Conservation (phyloP, 805 yeast species). For the Wickerhamomyces bisporus region DNA sequence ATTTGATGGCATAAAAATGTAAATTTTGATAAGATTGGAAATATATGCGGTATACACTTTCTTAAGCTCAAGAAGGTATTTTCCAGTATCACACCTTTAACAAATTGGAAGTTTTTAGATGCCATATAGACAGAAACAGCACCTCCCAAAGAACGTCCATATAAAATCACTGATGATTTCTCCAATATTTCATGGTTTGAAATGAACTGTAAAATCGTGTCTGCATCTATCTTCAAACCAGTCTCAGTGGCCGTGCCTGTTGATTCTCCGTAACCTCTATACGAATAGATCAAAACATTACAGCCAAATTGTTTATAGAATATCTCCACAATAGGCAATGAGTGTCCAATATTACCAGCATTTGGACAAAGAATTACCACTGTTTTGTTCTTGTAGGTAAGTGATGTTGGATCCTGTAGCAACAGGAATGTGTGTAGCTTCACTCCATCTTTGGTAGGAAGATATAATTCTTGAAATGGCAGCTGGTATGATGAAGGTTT, state of each 20-base stretch:
- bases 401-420: constrained; percentile 37
- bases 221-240: constrained; percentile 82
- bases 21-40: constrained; percentile 59
- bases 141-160: constrained; percentile 92
- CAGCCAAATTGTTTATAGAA: constrained; percentile 58
- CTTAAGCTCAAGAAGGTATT: constrained; percentile 79
- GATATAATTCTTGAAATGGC: constrained; percentile 53
- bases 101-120: constrained; percentile 41
- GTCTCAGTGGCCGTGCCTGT: constrained; percentile 70
- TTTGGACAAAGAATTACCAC: constrained; percentile 81
- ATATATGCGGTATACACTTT: constrained; percentile 65
- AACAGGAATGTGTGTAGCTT: constrained; percentile 60
- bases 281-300: constrained; percentile 81
- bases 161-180: constrained; percentile 53
- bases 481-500: constrained; percentile 70
- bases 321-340: constrained; percentile 71
- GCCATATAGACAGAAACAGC: constrained; percentile 88
- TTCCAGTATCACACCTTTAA: constrained; percentile 71
- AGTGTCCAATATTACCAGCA: constrained; percentile 94
- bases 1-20: constrained; percentile 64
- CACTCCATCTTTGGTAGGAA: constrained; percentile 69
- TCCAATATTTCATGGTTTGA: constrained; percentile 45
- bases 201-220: constrained; percentile 60
- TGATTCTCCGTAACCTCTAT: constrained; percentile 86
- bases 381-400: constrained; percentile 53